Percentiles rank a stretch among this genome's conserved stretches.
Conservation (phyloP, 2,329 filamentous ascomycete species). For the Fusarium sp. region DNA sequence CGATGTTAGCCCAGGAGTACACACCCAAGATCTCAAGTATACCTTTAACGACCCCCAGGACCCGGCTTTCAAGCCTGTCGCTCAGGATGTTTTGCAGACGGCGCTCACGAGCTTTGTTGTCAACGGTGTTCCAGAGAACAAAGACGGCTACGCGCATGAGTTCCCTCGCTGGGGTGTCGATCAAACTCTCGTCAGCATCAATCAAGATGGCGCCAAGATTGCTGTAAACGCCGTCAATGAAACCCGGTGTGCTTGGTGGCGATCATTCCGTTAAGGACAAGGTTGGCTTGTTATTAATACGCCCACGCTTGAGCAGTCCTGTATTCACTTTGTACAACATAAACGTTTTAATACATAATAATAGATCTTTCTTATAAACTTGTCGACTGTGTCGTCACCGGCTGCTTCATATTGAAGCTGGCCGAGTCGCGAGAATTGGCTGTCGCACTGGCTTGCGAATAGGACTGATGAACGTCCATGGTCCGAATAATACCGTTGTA, state of each 20-base stretch:
- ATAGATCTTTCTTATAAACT: constrained; percentile 6
- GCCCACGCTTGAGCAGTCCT: neutral
- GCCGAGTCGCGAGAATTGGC: constrained; percentile 16
- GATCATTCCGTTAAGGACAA: neutral
- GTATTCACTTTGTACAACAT: neutral
- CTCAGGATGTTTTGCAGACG: neutral
- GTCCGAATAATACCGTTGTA: constrained; percentile 54
- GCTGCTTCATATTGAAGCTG: constrained; percentile 14
- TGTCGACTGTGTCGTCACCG: neutral
- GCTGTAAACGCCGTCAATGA: neutral
- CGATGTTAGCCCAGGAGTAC: neutral
- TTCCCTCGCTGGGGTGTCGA: neutral
- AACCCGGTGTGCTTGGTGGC: neutral
- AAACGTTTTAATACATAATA: neutral
- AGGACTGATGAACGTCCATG: constrained; percentile 29
- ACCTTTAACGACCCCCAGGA: neutral
- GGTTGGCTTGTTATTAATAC: neutral
- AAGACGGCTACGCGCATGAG: neutral
- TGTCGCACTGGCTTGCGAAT: constrained; percentile 12
- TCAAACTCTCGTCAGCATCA: neutral
- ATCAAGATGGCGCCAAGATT: neutral
- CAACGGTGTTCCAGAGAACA: neutral
- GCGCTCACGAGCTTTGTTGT: neutral
- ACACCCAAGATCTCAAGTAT: constrained; percentile 4
- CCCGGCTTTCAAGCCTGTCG: neutral